Percentiles rank a stretch among this genome's conserved stretches.
Conservation (phyloP, 2,329 filamentous ascomycete species). For the Didymella lethalis region DNA sequence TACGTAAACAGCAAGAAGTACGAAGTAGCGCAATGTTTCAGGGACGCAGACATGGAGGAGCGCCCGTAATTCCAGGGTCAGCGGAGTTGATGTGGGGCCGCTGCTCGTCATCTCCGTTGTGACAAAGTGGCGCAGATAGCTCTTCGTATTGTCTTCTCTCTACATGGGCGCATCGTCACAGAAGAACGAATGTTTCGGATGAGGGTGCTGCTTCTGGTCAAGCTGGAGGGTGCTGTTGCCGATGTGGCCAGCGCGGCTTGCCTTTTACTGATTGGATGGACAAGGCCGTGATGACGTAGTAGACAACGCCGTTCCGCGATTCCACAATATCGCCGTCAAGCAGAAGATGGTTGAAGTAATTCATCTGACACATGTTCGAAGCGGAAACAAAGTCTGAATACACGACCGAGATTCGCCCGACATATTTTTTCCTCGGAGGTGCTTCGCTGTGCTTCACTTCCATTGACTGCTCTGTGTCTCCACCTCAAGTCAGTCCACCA, state of each 20-base stretch:
- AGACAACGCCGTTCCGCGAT: background rate
- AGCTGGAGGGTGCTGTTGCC: constrained; percentile 5
- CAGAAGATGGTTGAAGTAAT: background rate
- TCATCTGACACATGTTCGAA: background rate
- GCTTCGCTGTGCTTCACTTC: background rate
- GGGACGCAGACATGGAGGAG: background rate
- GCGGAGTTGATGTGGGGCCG: constrained; percentile 16
- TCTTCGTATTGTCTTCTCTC: background rate
- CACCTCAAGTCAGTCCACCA: background rate
- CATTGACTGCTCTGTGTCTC: background rate
- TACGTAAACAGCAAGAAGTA: constrained; percentile 20
- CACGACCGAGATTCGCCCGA: background rate
- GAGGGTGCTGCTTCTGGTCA: constrained; percentile 14
- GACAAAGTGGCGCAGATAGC: constrained; percentile 9
- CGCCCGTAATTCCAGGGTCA: constrained; percentile 10
- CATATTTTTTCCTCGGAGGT: background rate
- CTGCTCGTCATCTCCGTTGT: constrained; percentile 14
- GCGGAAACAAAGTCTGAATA: background rate
- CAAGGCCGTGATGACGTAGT: background rate
- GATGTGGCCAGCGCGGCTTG: constrained; percentile 8
- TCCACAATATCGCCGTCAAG: background rate
- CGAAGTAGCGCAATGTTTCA: constrained; percentile 8
- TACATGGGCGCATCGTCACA: background rate
- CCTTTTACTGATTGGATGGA: constrained; percentile 4
- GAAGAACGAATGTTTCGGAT: constrained; percentile 10